Evolutionary conservation across 768 basidiomycete genomes (phyloP).

Genomic region (Rhizopogon vesiculosus): DNA sequence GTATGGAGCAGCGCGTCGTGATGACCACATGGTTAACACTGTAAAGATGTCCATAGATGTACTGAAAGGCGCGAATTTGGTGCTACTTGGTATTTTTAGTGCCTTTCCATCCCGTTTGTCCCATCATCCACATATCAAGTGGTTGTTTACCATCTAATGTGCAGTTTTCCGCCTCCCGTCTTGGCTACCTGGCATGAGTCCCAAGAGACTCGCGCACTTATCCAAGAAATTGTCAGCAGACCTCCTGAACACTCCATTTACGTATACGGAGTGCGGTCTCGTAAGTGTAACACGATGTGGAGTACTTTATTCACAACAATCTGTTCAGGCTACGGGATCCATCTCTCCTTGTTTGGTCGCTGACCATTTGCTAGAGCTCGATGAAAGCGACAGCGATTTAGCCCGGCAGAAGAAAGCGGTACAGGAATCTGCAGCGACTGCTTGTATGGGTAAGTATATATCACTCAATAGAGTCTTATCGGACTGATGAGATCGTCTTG

Average conservation of each 20-base stretch:
- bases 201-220: background rate
- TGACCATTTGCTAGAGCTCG: constrained; percentile 1
- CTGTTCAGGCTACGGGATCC: background rate
- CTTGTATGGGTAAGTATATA: constrained; percentile 1
- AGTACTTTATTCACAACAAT: background rate
- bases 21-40: background rate
- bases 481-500: background rate
- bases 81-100: constrained; percentile 1
- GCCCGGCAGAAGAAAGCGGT: background rate
- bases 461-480: background rate
- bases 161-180: constrained; percentile 2
- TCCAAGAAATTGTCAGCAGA: background rate
- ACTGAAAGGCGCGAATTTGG: background rate
- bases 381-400: background rate
- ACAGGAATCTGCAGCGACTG: constrained; percentile 2
- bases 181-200: constrained; percentile 5
- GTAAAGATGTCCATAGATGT: background rate
- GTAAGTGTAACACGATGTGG: background rate
- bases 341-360: constrained; percentile 6
- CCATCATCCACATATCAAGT: background rate
- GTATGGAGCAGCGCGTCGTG: background rate
- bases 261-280: background rate
- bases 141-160: background rate
- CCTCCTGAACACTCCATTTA: background rate
- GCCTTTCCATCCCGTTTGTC: constrained; percentile 4